Evolutionary conservation across 768 basidiomycete genomes (phyloP).

Genomic region (Tylopilus intermedius): DNA sequence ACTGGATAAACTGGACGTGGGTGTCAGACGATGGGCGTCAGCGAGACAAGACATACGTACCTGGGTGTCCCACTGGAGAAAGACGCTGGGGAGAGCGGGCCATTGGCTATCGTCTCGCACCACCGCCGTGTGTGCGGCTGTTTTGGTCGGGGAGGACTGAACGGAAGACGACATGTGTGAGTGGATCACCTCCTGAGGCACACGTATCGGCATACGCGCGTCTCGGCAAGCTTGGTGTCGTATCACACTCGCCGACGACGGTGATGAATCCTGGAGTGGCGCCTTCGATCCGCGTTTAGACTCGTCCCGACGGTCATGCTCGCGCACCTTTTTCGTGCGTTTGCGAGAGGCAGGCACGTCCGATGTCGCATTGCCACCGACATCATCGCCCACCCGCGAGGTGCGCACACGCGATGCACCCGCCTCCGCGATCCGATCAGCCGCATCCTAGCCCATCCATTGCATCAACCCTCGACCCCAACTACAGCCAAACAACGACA

Average conservation of each 20-base stretch:
- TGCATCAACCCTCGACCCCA: background rate
- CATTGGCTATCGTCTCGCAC: conserved; percentile 2
- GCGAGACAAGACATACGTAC: conserved; percentile 2
- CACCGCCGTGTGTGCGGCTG: background rate
- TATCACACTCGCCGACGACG: background rate
- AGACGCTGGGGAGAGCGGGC: conserved; percentile 11
- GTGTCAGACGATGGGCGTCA: background rate
- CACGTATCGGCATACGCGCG: background rate
- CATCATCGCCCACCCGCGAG: too few species aligned
- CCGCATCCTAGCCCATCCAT: too few species aligned
- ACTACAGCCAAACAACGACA: too few species aligned
- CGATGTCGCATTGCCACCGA: too few species aligned
- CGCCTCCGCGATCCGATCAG: too few species aligned
- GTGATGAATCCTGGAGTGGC: background rate
- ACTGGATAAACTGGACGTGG: conserved; percentile 29
- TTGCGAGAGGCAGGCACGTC: background rate
- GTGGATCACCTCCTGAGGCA: background rate
- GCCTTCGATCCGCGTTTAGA: background rate
- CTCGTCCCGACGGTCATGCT: background rate
- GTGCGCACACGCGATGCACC: too few species aligned
- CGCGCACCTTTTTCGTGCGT: background rate
- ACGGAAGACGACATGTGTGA: too few species aligned
- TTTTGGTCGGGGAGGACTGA: background rate
- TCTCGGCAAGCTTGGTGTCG: background rate
- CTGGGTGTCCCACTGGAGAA: conserved; percentile 23